Evolutionary conservation across 352 stramenopile genomes (phyloP), one percentile per base, ranked within the genome.

Genomic region (Peronospora belbahrii): DNA sequence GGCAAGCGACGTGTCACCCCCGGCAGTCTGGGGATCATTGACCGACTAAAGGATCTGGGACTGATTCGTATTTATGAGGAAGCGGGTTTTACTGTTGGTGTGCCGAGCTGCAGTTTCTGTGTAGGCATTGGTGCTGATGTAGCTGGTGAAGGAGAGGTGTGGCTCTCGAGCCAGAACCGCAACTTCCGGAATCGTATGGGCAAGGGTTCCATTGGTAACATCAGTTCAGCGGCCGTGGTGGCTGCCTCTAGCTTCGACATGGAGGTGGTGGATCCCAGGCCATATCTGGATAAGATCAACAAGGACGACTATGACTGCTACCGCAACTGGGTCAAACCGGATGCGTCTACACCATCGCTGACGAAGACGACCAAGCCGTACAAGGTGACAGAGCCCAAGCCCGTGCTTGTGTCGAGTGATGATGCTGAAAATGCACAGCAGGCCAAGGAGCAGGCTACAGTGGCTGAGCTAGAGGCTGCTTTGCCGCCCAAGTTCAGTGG

Each of bases 151-250:
- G 80, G 85, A 42, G 79, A 93, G 33, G 81, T 93, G 40, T 90
- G 81, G 79, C 76, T 93, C 42, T 35, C 30, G 30, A 83, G 63
- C 22, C 78, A 90, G 70, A 93, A 93, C 64, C 78, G 81, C 17
- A 93, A 93, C 64, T 93, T 88, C 65, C 74, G 79, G 42, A 90
- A 90, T 70, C 81, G 81, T 37, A 93, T 93, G 81, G 81, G 81
- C 41, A 75, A 73, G 43, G 79, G 78, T 23, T 89, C 76, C 13
- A 89, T 89, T 48, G 74, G 65, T 13, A 88, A 93, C 62, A 52
- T 93, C 31, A 77, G 74, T 27, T 90, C 78, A 11, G 78, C 81
- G 10, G 79, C 86, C 38, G 88, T 75, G 20, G 78, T 93, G 15
- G 81, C 81, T 20, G 81, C 81, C 10, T 93, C 81, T 30, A 89